Evolutionary conservation across 2,329 filamentous ascomycete genomes (phyloP), one percentile per base, ranked within the genome.

Genomic region (Penicillium oxalicum): DNA sequence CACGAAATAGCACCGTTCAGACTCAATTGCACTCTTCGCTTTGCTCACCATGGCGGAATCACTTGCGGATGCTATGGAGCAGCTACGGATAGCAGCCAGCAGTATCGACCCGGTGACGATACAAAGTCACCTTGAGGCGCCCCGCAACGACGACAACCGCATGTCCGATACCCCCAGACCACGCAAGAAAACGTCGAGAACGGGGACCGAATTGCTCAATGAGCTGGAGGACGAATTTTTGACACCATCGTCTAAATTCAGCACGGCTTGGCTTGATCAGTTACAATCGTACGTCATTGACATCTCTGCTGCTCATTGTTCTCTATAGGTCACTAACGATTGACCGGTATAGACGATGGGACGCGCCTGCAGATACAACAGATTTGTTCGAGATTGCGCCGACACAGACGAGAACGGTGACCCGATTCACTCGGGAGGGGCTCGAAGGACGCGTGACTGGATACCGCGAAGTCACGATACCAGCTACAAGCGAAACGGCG

Each of bases 391-490:
- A 85, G 54, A 79, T 97, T 47, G 89, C 90, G 1, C 88, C 90
- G 3, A 94, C 91, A 0, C 93, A 97, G 70, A 91, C 90, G 12
- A 83, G 93, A 49, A 97, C 91, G n/a, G 85, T 96, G 58, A 95
- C 89, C 27, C 84, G 93, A 28, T 98, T 98, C 68, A 86, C 84
- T 39, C 81, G 93, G 47, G 89, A 95, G 70, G 93, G 93, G 5
- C 78, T 97, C 11, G 90, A 97, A 70, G 93, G 93, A 24, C 81
- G 86, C 45, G 91, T 98, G 25, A 95, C 88, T 7, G 91, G 91
- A 44, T 97, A 98, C 70, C 87, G 85, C 64, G 93, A 96, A 67
- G 88, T 97, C 44, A 96, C 93, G 1, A 83, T 97, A 7, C 89
- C 91, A 4, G 88, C 88, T 32, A 87, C 84, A 61, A 94, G 87